Evolutionary conservation across 176 grass and related monocot genomes (phyloP).

Genomic region (Phoenix roebelenii): DNA sequence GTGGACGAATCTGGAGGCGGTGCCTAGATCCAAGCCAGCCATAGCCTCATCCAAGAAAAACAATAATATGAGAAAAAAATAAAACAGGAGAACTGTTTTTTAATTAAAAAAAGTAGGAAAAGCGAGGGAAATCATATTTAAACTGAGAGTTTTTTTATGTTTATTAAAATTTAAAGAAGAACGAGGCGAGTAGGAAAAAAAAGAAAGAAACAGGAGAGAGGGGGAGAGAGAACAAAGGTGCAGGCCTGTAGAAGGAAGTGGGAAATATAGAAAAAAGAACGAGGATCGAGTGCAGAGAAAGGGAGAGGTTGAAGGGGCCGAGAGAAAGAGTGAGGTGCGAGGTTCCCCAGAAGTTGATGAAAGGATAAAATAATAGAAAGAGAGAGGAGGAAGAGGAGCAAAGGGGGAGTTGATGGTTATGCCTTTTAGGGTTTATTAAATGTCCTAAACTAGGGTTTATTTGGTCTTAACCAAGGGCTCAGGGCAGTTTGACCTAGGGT

Average conservation of each 20-base stretch:
- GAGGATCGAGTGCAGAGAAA: conserved; percentile 6
- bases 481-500: conserved; percentile 19
- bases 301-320: not conserved
- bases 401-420: conserved; percentile 28
- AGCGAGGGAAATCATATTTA: conserved; percentile 74
- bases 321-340: not conserved
- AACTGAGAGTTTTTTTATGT: conserved; percentile 32
- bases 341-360: too few species aligned
- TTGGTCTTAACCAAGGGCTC: conserved; percentile 33
- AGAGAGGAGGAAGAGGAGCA: not conserved
- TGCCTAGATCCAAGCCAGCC: conserved; percentile 92
- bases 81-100: not conserved
- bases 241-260: not conserved
- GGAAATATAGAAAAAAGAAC: conserved; percentile 13
- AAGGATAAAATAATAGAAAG: too few species aligned
- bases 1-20: conserved; percentile 71
- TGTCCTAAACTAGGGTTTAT: conserved; percentile 53
- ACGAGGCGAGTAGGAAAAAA: conserved; percentile 41
- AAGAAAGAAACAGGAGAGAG: conserved; percentile 28
- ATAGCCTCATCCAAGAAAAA: conserved; percentile 76
- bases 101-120: conserved; percentile 25
- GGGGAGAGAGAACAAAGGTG: conserved; percentile 11
- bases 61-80: conserved; percentile 21
- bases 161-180: conserved; percentile 46
- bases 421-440: conserved; percentile 41